phyloP scores from a whole-genome alignment of 2,329 filamentous ascomycete species.

The Exophiala sp. region DNA sequence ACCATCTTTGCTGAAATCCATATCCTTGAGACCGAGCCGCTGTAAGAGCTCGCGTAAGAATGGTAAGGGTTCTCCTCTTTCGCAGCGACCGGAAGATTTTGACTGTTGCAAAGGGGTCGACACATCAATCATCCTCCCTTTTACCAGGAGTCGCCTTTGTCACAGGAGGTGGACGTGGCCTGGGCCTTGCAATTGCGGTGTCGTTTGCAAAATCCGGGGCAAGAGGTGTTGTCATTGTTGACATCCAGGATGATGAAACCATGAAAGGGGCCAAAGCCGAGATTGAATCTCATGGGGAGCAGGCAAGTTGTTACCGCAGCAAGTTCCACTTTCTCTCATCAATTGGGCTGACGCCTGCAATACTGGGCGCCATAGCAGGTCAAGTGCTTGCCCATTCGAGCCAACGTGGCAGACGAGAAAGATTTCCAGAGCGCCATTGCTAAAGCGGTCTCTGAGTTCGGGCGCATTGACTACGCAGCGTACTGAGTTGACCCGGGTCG shows the following conservation, averaged over 20 bases:
- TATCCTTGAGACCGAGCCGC: too few species aligned
- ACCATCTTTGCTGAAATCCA: too few species aligned
- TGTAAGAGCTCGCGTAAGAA: too few species aligned
- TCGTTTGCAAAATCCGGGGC: constrained; percentile 34
- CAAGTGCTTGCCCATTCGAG: constrained; percentile 18
- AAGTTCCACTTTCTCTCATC: too few species aligned
- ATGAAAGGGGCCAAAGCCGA: constrained; percentile 15
- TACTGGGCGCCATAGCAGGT: background rate
- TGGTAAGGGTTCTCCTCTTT: too few species aligned
- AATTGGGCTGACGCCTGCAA: too few species aligned
- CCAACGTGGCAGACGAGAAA: constrained; percentile 21
- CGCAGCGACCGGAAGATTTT: too few species aligned
- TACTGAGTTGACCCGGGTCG: too few species aligned
- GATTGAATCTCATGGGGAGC: constrained; percentile 17
- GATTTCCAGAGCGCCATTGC: constrained; percentile 20
- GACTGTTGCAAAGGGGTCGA: constrained; percentile 24
- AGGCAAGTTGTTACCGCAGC: too few species aligned
- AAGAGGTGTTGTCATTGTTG: constrained; percentile 35
- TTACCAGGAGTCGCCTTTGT: constrained; percentile 32
- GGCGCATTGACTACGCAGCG: constrained; percentile 76
- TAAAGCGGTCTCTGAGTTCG: constrained; percentile 22
- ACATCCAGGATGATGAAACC: constrained; percentile 19
- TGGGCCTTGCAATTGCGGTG: constrained; percentile 36
- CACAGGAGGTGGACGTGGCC: constrained; percentile 35
- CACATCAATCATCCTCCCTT: too few species aligned